Percentiles rank a stretch among this genome's conserved stretches.
These are phyloP conservation scores for Yamagishiella unicocca DNA, from an alignment of 139 green algal genomes.

Conservation along the genomic window DNA sequence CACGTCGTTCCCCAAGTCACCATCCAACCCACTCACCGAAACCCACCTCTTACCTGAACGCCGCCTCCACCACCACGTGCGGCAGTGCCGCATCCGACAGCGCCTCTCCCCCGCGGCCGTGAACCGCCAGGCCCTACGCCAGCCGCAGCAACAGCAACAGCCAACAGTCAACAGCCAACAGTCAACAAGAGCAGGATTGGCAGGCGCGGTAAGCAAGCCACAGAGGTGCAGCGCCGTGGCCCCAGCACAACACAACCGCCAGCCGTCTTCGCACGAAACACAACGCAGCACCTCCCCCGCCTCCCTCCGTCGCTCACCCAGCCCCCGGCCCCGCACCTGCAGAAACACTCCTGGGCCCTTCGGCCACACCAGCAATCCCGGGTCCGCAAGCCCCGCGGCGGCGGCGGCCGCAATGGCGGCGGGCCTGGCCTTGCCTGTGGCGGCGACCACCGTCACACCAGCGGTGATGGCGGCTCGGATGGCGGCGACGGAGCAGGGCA, in stretches of 20 bases:
- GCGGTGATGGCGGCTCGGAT: constrained; percentile 71
- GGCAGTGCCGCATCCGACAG: constrained; percentile 69
- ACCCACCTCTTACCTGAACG: constrained; percentile 66
- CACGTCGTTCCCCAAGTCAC: too few species aligned
- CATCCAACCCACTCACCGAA: neutral
- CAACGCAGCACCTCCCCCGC: neutral
- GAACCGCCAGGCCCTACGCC: constrained; percentile 53
- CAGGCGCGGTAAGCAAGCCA: too few species aligned
- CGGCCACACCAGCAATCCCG: constrained; percentile 73
- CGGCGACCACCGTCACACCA: constrained; percentile 87
- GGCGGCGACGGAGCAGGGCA: constrained; percentile 69
- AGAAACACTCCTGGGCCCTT: constrained; percentile 88
- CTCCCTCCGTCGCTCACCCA: neutral
- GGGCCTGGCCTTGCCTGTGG: constrained; percentile 95
- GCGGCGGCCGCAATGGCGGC: constrained; percentile 80
- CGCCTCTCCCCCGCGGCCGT: constrained; percentile 49
- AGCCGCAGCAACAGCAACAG: too few species aligned
- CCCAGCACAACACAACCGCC: too few species aligned
- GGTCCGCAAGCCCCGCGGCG: constrained; percentile 72
- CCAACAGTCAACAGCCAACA: too few species aligned
- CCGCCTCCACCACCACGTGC: constrained; percentile 65
- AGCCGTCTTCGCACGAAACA: too few species aligned
- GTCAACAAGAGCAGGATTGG: too few species aligned
- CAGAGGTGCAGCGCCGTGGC: too few species aligned
- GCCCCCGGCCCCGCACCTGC: constrained; percentile 34